Percentiles rank a stretch among this genome's conserved stretches.
Evolutionary conservation across 2,329 filamentous ascomycete genomes (phyloP).

Genomic region (Alternaria dauci): DNA sequence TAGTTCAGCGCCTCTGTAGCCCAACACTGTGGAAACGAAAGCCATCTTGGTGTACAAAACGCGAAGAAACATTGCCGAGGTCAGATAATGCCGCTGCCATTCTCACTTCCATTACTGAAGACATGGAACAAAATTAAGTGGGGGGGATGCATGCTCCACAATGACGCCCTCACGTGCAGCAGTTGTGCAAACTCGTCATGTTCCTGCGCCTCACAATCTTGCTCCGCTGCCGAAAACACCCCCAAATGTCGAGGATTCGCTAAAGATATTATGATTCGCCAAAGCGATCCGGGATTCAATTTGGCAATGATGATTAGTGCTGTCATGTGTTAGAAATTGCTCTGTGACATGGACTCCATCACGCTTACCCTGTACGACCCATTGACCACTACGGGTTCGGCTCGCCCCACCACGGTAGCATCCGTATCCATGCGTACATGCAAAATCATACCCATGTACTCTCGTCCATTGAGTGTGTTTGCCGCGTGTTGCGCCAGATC

Average conservation of each 20-base stretch:
- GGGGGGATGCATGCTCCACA: background rate
- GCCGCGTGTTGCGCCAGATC: conserved; percentile 44
- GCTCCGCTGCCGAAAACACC: background rate
- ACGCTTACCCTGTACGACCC: conserved; percentile 35
- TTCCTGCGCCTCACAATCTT: background rate
- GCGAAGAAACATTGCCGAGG: background rate
- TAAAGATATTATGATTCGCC: background rate
- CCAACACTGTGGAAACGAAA: background rate
- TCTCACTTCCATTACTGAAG: background rate
- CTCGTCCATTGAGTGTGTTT: conserved; percentile 33
- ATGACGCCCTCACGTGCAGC: background rate
- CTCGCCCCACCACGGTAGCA: conserved; percentile 43
- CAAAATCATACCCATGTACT: conserved; percentile 43
- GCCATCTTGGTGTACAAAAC: background rate
- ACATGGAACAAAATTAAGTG: background rate
- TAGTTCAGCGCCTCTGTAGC: background rate
- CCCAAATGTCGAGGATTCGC: background rate
- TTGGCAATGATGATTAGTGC: conserved; percentile 14
- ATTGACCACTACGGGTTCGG: conserved; percentile 43
- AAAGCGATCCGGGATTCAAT: background rate
- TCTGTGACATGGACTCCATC: background rate
- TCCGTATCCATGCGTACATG: conserved; percentile 48
- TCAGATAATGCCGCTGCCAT: background rate
- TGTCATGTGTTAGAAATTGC: conserved; percentile 22
- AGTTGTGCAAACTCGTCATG: background rate